Conservation (phyloP, 768 basidiomycete genomes). For the Neoboletus magnificus region DNA sequence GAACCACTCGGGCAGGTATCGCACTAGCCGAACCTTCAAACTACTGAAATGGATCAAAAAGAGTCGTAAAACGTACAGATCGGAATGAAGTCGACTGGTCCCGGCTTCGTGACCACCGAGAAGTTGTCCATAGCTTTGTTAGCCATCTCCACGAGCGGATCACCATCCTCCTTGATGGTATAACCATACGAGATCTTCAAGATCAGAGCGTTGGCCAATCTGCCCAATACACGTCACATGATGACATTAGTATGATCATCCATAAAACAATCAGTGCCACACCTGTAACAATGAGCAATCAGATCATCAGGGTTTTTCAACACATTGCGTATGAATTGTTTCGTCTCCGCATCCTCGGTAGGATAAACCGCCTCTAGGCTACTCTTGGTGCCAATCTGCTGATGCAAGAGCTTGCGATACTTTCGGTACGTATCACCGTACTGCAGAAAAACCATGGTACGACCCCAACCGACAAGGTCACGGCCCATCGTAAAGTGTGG, state of each 20-base stretch:
- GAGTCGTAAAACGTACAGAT: constrained; percentile 2
- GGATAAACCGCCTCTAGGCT: constrained; percentile 2
- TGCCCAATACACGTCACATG: constrained; percentile 9
- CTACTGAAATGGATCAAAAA: no score
- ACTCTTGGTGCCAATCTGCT: constrained; percentile 5
- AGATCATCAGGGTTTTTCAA: constrained; percentile 3
- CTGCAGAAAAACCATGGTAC: constrained; percentile 2
- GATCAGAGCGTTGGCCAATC: constrained; percentile 35
- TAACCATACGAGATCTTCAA: constrained; percentile 37
- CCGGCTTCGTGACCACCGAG: background rate
- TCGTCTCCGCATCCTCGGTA: constrained; percentile 1
- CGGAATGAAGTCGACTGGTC: constrained; percentile 8
- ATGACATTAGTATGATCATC: background rate
- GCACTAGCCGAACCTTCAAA: background rate
- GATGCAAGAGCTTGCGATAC: constrained; percentile 8
- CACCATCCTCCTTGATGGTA: constrained; percentile 26
- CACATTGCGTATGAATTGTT: constrained; percentile 1
- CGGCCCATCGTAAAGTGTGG: constrained; percentile 9
- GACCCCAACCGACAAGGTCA: constrained; percentile 22
- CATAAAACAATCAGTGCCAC: background rate
- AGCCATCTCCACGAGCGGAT: constrained; percentile 32
- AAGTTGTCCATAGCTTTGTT: constrained; percentile 23
- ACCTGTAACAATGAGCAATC: constrained; percentile 6
- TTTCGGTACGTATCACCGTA: constrained; percentile 5
- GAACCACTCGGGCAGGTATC: constrained; percentile 20